Percentiles rank a stretch among this genome's conserved stretches.
These are phyloP conservation scores for Aspergillus sp. DNA, from an alignment of 2,329 filamentous ascomycete genomes.

Conservation along the genomic window DNA sequence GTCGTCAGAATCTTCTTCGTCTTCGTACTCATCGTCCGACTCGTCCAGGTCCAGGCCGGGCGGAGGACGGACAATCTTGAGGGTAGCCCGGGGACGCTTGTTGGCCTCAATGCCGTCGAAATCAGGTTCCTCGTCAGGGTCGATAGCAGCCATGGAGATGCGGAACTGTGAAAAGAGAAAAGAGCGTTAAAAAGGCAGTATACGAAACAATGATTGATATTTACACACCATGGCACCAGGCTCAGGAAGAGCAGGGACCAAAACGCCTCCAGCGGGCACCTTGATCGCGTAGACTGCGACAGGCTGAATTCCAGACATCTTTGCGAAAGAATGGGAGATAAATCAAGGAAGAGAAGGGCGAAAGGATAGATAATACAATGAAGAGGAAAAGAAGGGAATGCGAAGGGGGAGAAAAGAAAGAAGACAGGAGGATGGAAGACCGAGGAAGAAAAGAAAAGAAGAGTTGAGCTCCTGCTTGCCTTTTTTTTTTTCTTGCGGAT, in stretches of 20 bases:
- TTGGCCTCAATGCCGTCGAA: slow-evolving; percentile 61
- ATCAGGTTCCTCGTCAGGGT: slow-evolving; percentile 75
- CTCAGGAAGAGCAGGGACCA: slow-evolving; percentile 74
- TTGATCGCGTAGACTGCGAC: slow-evolving; percentile 90
- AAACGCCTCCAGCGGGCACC: slow-evolving; percentile 79
- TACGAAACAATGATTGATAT: not conserved
- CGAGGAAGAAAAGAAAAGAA: slow-evolving; percentile 15
- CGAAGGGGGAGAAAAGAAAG: slow-evolving; percentile 15
- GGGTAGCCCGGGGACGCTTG: slow-evolving; percentile 70
- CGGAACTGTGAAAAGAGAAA: slow-evolving; percentile 64
- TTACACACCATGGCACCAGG: slow-evolving; percentile 49
- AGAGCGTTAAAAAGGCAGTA: slow-evolving; percentile 8
- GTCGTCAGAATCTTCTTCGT: slow-evolving; percentile 47
- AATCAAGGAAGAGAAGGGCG: slow-evolving; percentile 1
- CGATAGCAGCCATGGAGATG: slow-evolving; percentile 97
- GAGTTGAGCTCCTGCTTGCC: not conserved
- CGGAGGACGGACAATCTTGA: slow-evolving; percentile 82
- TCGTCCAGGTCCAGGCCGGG: slow-evolving; percentile 55
- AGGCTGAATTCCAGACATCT: slow-evolving; percentile 51
- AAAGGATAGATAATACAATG: not conserved
- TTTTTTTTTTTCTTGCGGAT: slow-evolving; percentile 1
- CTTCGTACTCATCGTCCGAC: slow-evolving; percentile 54
- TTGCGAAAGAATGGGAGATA: slow-evolving; percentile 12
- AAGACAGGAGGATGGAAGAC: slow-evolving; percentile 20
- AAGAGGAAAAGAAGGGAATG: slow-evolving; percentile 5